A percentile compares a stretch with the other conserved stretches of the same genome.
phyloP scores from a whole-genome alignment of 192 early-diverging fungal species.

The Bifiguratus adelaidae region DNA sequence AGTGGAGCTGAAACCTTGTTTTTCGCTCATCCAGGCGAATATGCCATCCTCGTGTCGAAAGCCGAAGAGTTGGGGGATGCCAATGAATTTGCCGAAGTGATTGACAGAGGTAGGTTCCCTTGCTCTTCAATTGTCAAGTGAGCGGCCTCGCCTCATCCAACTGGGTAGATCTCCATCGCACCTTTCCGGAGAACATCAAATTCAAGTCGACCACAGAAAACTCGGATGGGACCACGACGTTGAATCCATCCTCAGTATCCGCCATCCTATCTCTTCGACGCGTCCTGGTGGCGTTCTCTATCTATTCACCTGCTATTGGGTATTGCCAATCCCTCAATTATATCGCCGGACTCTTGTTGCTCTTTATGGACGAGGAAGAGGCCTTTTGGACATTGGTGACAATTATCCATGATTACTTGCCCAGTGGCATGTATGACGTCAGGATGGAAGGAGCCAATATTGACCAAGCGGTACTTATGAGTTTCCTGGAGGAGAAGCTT shows the following conservation, averaged over 20 bases:
- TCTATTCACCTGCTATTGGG: constrained; percentile 63
- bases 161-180: constrained; percentile 56
- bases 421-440: constrained; percentile 62
- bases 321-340: constrained; percentile 84
- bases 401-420: constrained; percentile 63
- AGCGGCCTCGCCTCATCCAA: not conserved
- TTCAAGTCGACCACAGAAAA: constrained; percentile 39
- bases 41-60: constrained; percentile 28
- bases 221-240: constrained; percentile 14
- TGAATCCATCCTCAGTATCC: constrained; percentile 28
- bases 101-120: constrained; percentile 44
- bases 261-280: constrained; percentile 48
- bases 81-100: constrained; percentile 57
- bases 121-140: not conserved
- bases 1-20: constrained; percentile 54
- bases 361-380: constrained; percentile 61
- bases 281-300: constrained; percentile 58
- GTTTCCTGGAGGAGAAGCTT: constrained; percentile 36
- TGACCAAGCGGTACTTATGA: constrained; percentile 59
- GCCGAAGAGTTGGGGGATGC: constrained; percentile 28
- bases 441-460: constrained; percentile 63
- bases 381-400: constrained; percentile 75
- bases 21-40: constrained; percentile 43
- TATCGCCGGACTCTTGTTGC: constrained; percentile 58
- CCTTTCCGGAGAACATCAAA: constrained; percentile 66